Evolutionary conservation across 2,329 filamentous ascomycete species (phyloP).

Genomic region (Cercospora beticola): DNA sequence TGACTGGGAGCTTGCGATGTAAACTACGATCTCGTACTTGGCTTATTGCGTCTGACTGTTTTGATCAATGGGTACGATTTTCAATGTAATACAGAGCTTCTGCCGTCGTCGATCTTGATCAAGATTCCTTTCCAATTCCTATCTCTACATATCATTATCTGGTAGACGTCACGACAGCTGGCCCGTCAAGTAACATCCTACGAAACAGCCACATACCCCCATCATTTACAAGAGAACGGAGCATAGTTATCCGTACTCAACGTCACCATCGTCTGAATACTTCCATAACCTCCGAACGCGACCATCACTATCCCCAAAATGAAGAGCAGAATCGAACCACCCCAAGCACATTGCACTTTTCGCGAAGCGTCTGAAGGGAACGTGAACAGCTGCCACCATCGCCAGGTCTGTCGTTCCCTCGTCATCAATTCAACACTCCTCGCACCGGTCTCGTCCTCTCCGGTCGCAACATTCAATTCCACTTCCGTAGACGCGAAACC

Average conservation of each 20-base stretch:
- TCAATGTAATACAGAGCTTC: background rate
- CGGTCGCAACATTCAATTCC: background rate
- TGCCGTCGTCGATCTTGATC: background rate
- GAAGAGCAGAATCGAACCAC: background rate
- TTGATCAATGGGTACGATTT: background rate
- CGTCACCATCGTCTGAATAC: conserved; percentile 16
- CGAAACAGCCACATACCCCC: too few relatives aligned
- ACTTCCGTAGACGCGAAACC: conserved; percentile 7
- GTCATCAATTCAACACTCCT: background rate
- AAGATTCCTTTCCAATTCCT: background rate
- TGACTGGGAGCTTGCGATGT: background rate
- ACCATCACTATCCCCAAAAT: conserved; percentile 6
- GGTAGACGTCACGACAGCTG: background rate
- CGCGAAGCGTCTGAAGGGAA: background rate
- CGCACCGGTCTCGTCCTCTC: conserved; percentile 3
- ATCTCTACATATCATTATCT: background rate
- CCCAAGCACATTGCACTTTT: conserved; percentile 1
- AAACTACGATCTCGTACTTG: background rate
- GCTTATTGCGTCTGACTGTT: background rate
- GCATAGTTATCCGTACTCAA: conserved; percentile 7
- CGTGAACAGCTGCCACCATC: conserved; percentile 14
- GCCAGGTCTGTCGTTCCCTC: background rate
- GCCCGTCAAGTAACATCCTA: background rate
- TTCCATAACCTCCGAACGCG: conserved; percentile 13
- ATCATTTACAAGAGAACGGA: conserved; percentile 11